Conservation (phyloP, 345 rosid species). For the Arabidopsis suecica region DNA sequence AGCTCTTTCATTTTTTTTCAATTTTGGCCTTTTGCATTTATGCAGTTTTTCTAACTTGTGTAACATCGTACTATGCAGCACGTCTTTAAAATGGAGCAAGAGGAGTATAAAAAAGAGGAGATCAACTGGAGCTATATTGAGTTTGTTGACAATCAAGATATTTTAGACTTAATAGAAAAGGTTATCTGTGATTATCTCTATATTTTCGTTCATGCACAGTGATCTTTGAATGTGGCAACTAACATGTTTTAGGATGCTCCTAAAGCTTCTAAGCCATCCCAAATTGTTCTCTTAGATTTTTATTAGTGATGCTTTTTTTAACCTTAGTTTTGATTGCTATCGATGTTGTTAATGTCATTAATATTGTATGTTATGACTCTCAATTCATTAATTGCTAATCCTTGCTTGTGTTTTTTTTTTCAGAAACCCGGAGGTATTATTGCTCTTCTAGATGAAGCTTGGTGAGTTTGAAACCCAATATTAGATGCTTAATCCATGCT, state of each 20-base stretch:
- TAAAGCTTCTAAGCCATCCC: constrained; percentile 15
- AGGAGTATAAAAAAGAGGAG: constrained; percentile 93
- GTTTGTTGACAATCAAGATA: constrained; percentile 95
- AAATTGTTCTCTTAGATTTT: constrained; percentile 11
- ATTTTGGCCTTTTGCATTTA: constrained; percentile 18
- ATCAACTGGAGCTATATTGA: constrained; percentile 99
- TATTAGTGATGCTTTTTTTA: constrained; percentile 5
- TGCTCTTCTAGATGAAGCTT: constrained; percentile 99
- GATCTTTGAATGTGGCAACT: constrained; percentile 4
- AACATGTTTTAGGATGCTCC: constrained; percentile 7
- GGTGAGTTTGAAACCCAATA: constrained; percentile 59
- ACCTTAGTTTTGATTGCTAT: not conserved
- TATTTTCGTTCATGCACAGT: constrained; percentile 5
- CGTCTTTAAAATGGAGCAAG: constrained; percentile 99
- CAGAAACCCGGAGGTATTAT: constrained; percentile 99
- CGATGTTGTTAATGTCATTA: constrained; percentile 25
- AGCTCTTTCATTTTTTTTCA: constrained; percentile 20
- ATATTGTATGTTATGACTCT: constrained; percentile 10
- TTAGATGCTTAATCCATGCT: constrained; percentile 5
- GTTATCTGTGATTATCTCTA: constrained; percentile 47
- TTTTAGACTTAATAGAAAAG: constrained; percentile 97
- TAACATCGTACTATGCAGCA: constrained; percentile 64
- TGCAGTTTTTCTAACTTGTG: constrained; percentile 31
- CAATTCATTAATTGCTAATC: constrained; percentile 21
- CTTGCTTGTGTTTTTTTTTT: constrained; percentile 32